phyloP scores from a whole-genome alignment of 1,139 yeast genomes.

The Pneumocystis sp. region DNA sequence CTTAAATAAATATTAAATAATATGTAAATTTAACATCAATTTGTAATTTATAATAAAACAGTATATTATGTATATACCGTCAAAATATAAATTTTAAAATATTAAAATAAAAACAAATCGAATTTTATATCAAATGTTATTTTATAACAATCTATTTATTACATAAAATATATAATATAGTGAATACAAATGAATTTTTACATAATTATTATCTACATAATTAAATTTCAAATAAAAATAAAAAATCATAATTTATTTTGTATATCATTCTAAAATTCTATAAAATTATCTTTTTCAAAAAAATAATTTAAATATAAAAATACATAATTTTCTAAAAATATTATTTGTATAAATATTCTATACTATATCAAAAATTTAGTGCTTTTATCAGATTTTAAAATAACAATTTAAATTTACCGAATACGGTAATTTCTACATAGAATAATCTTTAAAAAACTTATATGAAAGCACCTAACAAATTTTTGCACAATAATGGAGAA shows the following conservation, averaged over 20 bases:
- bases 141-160: background rate
- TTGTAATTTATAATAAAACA: background rate
- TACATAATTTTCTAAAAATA: background rate
- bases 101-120: background rate
- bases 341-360: background rate
- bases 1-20: background rate
- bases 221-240: background rate
- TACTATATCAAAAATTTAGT: background rate
- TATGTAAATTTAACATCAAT: background rate
- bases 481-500: constrained; percentile 21
- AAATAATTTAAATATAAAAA: background rate
- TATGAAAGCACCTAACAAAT: background rate
- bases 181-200: background rate
- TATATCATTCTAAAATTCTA: background rate
- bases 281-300: background rate
- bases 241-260: background rate
- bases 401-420: background rate
- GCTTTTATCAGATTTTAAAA: background rate
- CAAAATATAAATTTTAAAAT: background rate
- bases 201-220: background rate
- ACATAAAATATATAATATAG: background rate
- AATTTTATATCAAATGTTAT: too few species aligned
- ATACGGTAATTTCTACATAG: background rate
- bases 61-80: background rate
- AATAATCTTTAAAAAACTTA: background rate